Conservation (phyloP, 495 filamentous ascomycete species). For the Xylona heveae region DNA sequence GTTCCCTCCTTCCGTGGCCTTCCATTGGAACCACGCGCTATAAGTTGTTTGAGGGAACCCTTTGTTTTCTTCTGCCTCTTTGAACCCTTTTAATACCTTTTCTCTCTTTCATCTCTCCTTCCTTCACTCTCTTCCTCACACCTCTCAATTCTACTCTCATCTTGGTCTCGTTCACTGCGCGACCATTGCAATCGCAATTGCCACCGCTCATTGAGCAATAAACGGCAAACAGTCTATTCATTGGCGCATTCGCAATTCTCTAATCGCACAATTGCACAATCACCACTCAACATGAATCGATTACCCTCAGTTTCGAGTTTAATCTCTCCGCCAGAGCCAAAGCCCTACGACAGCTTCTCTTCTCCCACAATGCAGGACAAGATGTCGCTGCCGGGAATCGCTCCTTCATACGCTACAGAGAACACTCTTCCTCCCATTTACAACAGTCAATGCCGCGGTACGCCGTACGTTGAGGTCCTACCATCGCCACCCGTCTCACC, state of each 20-base stretch:
- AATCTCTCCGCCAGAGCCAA: neutral
- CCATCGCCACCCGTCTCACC: neutral
- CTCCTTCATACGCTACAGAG: neutral
- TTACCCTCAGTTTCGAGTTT: neutral
- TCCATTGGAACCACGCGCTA: too few relatives aligned
- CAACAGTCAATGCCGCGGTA: neutral
- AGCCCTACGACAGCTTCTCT: neutral
- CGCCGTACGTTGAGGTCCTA: neutral
- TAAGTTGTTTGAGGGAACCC: too few relatives aligned
- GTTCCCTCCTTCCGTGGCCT: too few relatives aligned
- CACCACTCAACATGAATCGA: too few relatives aligned
- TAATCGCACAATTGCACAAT: too few relatives aligned
- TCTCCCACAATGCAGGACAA: neutral
- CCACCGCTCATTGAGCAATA: neutral
- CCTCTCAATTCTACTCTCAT: neutral
- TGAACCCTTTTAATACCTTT: too few relatives aligned
- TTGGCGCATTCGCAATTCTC: too few relatives aligned
- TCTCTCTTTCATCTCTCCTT: too few relatives aligned
- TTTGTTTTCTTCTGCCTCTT: too few relatives aligned
- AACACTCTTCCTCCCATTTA: neutral
- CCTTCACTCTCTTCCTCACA: conserved; percentile 4
- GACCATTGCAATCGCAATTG: neutral
- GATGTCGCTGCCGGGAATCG: neutral
- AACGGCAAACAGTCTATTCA: conserved; percentile 1
- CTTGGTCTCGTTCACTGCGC: neutral